These are phyloP conservation scores for Coemansia asiatica DNA, from an alignment of 192 early-diverging fungal species.

Conservation along the genomic window DNA sequence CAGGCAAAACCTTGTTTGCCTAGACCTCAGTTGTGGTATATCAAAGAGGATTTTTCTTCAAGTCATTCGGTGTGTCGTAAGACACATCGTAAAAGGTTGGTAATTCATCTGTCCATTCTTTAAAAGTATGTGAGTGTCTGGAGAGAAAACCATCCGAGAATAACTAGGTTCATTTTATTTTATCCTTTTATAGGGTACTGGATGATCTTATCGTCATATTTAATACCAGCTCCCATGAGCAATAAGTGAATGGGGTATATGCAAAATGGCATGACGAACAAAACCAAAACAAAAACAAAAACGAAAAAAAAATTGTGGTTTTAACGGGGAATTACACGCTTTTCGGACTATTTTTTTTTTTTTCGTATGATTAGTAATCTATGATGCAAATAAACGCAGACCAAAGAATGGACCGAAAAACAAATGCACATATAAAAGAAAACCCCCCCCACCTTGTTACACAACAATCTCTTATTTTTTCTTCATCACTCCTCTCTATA, in stretches of 20 bases:
- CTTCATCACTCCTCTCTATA: no score
- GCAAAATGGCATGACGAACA: slow-evolving; percentile 5
- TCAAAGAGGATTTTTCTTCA: background rate
- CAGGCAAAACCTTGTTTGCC: background rate
- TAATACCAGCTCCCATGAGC: slow-evolving; percentile 2
- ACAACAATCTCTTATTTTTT: no score
- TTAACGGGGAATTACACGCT: no score
- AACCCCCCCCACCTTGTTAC: no score
- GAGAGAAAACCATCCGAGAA: slow-evolving; percentile 6
- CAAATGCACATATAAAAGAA: no score
- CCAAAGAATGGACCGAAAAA: no score
- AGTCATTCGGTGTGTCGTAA: background rate
- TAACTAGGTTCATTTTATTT: background rate
- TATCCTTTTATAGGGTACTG: background rate
- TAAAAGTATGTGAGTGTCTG: background rate
- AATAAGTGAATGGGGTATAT: background rate
- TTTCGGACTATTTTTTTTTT: background rate
- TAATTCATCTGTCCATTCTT: background rate
- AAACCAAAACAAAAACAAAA: background rate
- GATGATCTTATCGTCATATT: background rate
- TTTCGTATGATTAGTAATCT: background rate
- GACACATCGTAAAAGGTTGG: background rate
- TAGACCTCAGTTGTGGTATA: background rate
- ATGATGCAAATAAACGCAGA: no score
- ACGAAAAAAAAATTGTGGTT: background rate